Evolutionary conservation across 805 yeast species (phyloP).

Genomic region (Teunomyces tritomae): DNA sequence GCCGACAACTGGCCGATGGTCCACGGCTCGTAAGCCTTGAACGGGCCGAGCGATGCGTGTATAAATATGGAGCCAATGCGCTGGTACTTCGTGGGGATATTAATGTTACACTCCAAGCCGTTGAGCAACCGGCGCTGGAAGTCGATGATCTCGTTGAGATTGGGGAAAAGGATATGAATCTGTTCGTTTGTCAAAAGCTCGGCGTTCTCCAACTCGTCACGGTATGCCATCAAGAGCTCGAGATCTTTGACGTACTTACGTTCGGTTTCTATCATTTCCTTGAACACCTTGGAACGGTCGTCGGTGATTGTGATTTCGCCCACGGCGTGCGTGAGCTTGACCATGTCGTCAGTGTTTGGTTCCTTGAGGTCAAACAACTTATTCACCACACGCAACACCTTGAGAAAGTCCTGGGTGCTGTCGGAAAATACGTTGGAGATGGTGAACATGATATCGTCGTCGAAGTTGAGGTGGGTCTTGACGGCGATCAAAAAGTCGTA

Average conservation of each 20-base stretch:
- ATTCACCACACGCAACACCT: constrained; percentile 70
- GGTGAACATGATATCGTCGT: constrained; percentile 82
- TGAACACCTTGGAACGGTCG: constrained; percentile 72
- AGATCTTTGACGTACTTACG: constrained; percentile 90
- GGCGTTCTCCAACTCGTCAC: constrained; percentile 60
- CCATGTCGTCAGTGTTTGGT: constrained; percentile 2
- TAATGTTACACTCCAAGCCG: constrained; percentile 84
- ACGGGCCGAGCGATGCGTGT: constrained; percentile 76
- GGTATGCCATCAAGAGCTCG: constrained; percentile 68
- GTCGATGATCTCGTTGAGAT: constrained; percentile 77
- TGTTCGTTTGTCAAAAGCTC: constrained; percentile 77
- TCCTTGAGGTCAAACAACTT: constrained; percentile 39
- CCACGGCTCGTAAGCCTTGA: constrained; percentile 91
- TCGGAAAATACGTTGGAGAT: constrained; percentile 87
- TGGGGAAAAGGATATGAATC: constrained; percentile 80
- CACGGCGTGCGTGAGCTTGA: constrained; percentile 7
- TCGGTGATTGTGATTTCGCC: constrained; percentile 41
- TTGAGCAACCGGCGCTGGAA: constrained; percentile 87
- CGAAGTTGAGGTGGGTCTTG: constrained; percentile 66
- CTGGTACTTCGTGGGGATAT: constrained; percentile 70
- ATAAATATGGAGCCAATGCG: constrained; percentile 86
- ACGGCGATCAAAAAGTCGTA: constrained; percentile 89
- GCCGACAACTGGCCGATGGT: constrained; percentile 88
- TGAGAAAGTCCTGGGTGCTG: constrained; percentile 71
- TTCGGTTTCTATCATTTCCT: constrained; percentile 85